These are phyloP conservation scores for Rhizophagus clarus DNA, from an alignment of 192 early-diverging fungal genomes.

Conservation along the genomic window DNA sequence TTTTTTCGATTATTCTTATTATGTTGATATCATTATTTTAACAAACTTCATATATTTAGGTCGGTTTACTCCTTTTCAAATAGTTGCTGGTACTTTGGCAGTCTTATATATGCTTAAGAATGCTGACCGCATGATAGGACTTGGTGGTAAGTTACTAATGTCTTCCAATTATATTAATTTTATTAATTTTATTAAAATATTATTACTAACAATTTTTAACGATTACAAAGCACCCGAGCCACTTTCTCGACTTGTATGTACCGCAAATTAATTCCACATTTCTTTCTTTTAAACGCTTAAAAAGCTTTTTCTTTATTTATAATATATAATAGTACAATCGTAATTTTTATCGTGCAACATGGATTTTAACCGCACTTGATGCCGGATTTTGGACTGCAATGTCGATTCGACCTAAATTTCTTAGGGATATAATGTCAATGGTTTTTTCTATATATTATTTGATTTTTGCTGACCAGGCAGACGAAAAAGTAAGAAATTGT, in stretches of 20 bases:
- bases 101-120: conserved; percentile 68
- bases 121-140: conserved; percentile 69
- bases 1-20: not conserved
- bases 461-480: conserved; percentile 78
- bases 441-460: conserved; percentile 84
- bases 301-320: not conserved
- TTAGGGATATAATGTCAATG: conserved; percentile 76
- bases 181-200: no score
- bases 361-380: conserved; percentile 88
- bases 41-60: conserved; percentile 29
- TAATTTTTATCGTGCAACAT: conserved; percentile 88
- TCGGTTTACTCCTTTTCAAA: conserved; percentile 71
- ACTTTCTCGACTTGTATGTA: conserved; percentile 66
- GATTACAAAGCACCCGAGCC: conserved; percentile 73
- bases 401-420: conserved; percentile 68
- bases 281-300: not conserved
- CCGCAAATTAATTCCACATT: not conserved
- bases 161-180: not conserved
- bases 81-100: conserved; percentile 65
- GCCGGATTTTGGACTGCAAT: conserved; percentile 94
- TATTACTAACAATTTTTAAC: not conserved
- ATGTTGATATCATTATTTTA: not conserved
- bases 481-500: conserved; percentile 68
- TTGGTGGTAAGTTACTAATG: conserved; percentile 57
- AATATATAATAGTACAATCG: conserved; percentile 69